phyloP scores from a whole-genome alignment of 2,329 filamentous ascomycete species.

The Talaromyces piceae region DNA sequence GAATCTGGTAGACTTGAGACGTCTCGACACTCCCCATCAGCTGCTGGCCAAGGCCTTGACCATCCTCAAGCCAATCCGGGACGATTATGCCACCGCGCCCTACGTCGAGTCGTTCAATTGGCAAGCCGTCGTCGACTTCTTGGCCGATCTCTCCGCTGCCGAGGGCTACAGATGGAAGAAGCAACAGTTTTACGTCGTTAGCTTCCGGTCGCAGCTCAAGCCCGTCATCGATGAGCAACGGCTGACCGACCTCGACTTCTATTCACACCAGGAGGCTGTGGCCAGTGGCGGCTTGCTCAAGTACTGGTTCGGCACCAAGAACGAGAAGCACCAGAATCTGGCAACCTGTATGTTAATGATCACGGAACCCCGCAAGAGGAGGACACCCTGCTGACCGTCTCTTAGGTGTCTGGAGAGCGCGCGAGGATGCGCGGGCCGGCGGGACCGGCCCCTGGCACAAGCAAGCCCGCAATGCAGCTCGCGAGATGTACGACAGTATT shows the following conservation, averaged over 20 bases:
- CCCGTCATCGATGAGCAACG: conserved; percentile 58
- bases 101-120: conserved; percentile 77
- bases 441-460: conserved; percentile 51
- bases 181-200: conserved; percentile 72
- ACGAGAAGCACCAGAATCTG: conserved; percentile 64
- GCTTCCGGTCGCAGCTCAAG: conserved; percentile 69
- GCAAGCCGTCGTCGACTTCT: conserved; percentile 51
- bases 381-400: conserved; percentile 30
- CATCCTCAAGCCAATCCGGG: conserved; percentile 52
- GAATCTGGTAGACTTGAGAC: conserved; percentile 66
- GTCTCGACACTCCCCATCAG: conserved; percentile 57
- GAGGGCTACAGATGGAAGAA: conserved; percentile 51
- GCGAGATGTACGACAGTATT: conserved; percentile 52
- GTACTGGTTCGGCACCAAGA: conserved; percentile 82
- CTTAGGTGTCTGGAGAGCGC: conserved; percentile 58
- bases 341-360: conserved; percentile 59
- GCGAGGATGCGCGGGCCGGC: conserved; percentile 54
- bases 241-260: conserved; percentile 66
- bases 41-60: conserved; percentile 67
- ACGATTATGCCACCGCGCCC: conserved; percentile 67
- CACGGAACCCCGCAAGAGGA: background rate
- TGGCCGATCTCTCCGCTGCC: conserved; percentile 46
- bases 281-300: conserved; percentile 76
- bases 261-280: conserved; percentile 72
- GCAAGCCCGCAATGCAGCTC: conserved; percentile 43